Evolutionary conservation across 73 alveolate genomes (phyloP), one percentile per base, ranked within the genome.

Genomic region (Durusdinium trenchii): DNA sequence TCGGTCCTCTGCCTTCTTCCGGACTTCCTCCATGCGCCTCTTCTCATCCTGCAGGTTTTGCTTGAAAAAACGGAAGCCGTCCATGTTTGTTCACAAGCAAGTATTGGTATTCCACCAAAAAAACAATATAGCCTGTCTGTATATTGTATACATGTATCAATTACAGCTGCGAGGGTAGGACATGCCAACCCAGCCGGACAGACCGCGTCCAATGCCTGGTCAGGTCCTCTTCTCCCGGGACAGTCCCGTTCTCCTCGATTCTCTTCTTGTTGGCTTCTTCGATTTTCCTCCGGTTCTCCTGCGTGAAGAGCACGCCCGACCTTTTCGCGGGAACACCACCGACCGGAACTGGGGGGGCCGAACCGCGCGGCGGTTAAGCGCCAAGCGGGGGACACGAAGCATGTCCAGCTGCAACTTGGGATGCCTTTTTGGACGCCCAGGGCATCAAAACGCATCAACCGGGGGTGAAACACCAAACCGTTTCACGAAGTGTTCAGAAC

Each of bases 231-330:
- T 67, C 46, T 89, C 98, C 71, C 98, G 46, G n/a, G 78, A 32
- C n/a, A 48, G 48, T 16, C 42, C 26, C 38, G 79, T 10, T 18
- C 73, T 54, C 97, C 98, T 91, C 98, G 46, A 91, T 54, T 20
- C 98, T 48, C 76, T 52, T 91, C 67, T 52, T 91, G 85, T 91
- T 91, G 78, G 98, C 98, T 45, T 91, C 98, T 45, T 91, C 98
- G 5, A 91, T 1, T 45, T 50, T 67, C 78, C 71, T 91, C 90
- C 82, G 81, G 60, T 69, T 69, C 60, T 91, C 98, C 98, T 91
- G 71, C 2, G 50, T 40, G 3, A 26, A 54, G 20, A 9, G 20
- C n/a, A n/a, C n/a, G n/a, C n/a, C n/a, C n/a, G n/a, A n/a, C n/a
- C n/a, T n/a, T n/a, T n/a, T n/a, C n/a, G n/a, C n/a, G n/a, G n/a